Conservation (phyloP, 768 basidiomycete genomes). For the Macrolepiota fuliginosa region DNA sequence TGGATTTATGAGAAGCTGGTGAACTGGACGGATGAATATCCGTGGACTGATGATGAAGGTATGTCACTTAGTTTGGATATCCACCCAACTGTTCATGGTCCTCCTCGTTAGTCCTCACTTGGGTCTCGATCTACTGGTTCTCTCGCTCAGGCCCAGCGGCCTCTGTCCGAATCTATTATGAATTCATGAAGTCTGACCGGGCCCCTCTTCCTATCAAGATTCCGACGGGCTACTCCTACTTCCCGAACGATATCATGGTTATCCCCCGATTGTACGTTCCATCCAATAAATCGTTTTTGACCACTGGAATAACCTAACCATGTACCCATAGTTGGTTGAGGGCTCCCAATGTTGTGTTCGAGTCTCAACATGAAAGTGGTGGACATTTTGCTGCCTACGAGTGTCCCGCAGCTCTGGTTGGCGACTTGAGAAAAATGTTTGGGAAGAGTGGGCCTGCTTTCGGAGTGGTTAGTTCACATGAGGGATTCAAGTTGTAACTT, state of each 20-base stretch:
- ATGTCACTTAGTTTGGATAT: not conserved
- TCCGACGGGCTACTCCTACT: conserved; percentile 49
- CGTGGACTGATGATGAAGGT: conserved; percentile 58
- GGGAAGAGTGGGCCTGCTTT: conserved; percentile 47
- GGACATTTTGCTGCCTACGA: conserved; percentile 63
- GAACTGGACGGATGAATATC: conserved; percentile 46
- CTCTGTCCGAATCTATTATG: conserved; percentile 58
- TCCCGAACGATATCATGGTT: conserved; percentile 44
- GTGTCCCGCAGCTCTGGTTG: conserved; percentile 42
- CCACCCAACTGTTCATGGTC: not conserved
- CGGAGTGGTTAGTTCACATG: conserved; percentile 42
- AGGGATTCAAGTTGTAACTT: conserved; percentile 28
- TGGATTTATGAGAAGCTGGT: conserved; percentile 53
- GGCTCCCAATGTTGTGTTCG: conserved; percentile 39
- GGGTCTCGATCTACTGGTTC: conserved; percentile 62
- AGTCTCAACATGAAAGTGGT: conserved; percentile 44
- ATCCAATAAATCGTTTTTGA: no score
- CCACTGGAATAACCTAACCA: not conserved
- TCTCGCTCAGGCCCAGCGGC: conserved; percentile 57
- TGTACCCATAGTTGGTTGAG: conserved; percentile 38
- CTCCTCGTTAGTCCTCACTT: conserved; percentile 44
- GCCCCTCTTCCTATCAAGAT: conserved; percentile 21
- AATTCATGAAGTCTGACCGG: conserved; percentile 25
- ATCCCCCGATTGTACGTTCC: conserved; percentile 29
- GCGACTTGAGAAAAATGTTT: conserved; percentile 56